phyloP scores from a whole-genome alignment of 2,329 filamentous ascomycete genomes.

The Pseudogymnoascus sp. region DNA sequence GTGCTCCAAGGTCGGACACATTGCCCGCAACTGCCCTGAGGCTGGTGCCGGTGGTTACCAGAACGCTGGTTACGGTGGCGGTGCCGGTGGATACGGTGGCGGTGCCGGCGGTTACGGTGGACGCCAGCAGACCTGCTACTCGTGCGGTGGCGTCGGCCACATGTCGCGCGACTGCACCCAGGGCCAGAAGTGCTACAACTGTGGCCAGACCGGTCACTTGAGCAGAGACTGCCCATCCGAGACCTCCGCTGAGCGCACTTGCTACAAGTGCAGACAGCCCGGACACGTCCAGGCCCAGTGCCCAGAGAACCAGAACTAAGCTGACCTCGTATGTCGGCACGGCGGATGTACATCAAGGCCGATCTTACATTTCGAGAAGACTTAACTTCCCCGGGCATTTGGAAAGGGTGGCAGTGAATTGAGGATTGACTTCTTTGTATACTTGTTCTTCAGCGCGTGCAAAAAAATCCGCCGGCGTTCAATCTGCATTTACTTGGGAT shows the following conservation, averaged over 20 bases:
- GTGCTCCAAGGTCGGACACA: constrained; percentile 94
- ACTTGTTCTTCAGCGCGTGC: constrained; percentile 12
- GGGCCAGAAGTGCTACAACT: constrained; percentile 99
- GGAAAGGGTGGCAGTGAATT: constrained; percentile 13
- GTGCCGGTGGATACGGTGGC: constrained; percentile 36
- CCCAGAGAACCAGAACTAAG: constrained; percentile 58
- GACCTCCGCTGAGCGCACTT: constrained; percentile 84
- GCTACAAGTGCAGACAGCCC: constrained; percentile 85
- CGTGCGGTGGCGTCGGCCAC: constrained; percentile 93
- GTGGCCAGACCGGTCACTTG: constrained; percentile 86
- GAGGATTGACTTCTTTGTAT: constrained; percentile 15
- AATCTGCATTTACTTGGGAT: constrained; percentile 11
- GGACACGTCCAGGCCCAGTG: constrained; percentile 93
- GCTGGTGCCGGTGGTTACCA: constrained; percentile 48
- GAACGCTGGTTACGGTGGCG: constrained; percentile 41
- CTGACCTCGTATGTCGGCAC: constrained; percentile 10
- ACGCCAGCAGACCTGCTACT: constrained; percentile 78
- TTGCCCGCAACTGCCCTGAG: constrained; percentile 82
- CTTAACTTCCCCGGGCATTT: constrained; percentile 13
- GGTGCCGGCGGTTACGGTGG: constrained; percentile 42
- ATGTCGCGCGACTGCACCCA: constrained; percentile 97
- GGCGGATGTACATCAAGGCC: constrained; percentile 16
- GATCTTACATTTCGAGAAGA: constrained; percentile 18
- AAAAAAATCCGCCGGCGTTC: constrained; percentile 11
- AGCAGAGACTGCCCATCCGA: constrained; percentile 95